A percentile compares a stretch with the other conserved stretches of the same genome.
phyloP scores from a whole-genome alignment of 768 basidiomycete species.

The Xerocomellus chrysenteron region DNA sequence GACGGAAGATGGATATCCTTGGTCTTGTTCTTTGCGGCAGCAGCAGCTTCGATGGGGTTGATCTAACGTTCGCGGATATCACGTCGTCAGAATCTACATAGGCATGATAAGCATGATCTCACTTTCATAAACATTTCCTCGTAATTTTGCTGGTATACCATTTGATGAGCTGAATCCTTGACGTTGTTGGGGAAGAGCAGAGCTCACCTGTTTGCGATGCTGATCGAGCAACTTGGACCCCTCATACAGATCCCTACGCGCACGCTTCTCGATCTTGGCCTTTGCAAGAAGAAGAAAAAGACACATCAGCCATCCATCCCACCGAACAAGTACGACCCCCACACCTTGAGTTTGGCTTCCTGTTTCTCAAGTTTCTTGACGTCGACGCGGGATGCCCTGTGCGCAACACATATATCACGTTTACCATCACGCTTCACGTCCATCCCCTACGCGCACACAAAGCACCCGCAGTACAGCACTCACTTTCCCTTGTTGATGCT shows the following conservation, averaged over 20 bases:
- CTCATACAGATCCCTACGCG: constrained; percentile 87
- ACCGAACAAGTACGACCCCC: background rate
- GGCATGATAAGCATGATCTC: background rate
- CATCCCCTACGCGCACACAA: background rate
- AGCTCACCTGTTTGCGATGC: constrained; percentile 78
- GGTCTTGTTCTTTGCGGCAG: constrained; percentile 86
- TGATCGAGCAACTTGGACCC: constrained; percentile 94
- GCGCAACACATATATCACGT: constrained; percentile 11
- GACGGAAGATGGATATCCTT: constrained; percentile 94
- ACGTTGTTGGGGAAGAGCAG: background rate
- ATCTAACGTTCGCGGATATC: constrained; percentile 45
- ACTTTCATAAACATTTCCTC: constrained; percentile 99
- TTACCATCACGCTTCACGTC: background rate
- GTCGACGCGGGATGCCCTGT: constrained; percentile 86
- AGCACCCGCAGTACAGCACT: constrained; percentile 26
- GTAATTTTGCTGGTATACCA: constrained; percentile 76
- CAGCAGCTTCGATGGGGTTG: constrained; percentile 85
- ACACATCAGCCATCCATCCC: background rate
- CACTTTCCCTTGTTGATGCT: constrained; percentile 95
- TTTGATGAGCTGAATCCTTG: background rate
- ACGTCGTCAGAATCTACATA: background rate
- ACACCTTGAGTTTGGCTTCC: constrained; percentile 90
- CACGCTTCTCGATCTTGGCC: constrained; percentile 98
- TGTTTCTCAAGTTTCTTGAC: constrained; percentile 96
- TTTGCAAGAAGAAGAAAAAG: constrained; percentile 25